Conservation (phyloP, 441 rosid species). For the Gossypium schwendimanii region DNA sequence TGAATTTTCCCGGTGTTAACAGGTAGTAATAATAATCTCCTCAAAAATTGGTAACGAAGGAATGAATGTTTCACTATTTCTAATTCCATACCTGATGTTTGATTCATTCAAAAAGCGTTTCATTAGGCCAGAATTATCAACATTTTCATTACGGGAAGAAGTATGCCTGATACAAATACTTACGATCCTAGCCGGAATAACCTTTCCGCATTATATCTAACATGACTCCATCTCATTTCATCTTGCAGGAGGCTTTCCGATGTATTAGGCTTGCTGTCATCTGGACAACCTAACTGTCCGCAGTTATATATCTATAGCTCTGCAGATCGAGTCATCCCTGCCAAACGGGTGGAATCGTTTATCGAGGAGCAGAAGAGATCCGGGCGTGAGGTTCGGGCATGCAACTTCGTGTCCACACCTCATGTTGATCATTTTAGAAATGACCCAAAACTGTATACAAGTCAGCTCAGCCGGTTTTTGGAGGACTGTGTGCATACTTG, state of each 20-base stretch:
- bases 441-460: slow-evolving; percentile 68
- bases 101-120: not conserved
- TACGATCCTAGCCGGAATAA: not conserved
- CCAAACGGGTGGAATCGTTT: slow-evolving; percentile 67
- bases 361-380: slow-evolving; percentile 67
- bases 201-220: not conserved
- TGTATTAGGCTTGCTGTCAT: slow-evolving; percentile 54
- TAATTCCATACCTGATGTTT: not conserved
- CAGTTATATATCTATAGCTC: slow-evolving; percentile 92
- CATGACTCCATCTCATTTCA: not conserved
- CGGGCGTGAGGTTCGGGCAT: slow-evolving; percentile 73
- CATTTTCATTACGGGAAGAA: not conserved
- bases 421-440: slow-evolving; percentile 94
- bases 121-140: not conserved
- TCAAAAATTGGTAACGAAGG: not conserved
- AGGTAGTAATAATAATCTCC: slow-evolving; percentile 40
- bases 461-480: slow-evolving; percentile 71
- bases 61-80: not conserved
- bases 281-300: slow-evolving; percentile 80
- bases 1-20: slow-evolving; percentile 76
- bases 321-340: slow-evolving; percentile 90
- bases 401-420: slow-evolving; percentile 89
- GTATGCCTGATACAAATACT: not conserved
- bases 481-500: slow-evolving; percentile 58
- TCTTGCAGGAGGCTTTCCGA: slow-evolving; percentile 70